Percentiles rank a stretch among this genome's conserved stretches.
phyloP scores from a whole-genome alignment of 768 basidiomycete species.

The Hericium coralloides region DNA sequence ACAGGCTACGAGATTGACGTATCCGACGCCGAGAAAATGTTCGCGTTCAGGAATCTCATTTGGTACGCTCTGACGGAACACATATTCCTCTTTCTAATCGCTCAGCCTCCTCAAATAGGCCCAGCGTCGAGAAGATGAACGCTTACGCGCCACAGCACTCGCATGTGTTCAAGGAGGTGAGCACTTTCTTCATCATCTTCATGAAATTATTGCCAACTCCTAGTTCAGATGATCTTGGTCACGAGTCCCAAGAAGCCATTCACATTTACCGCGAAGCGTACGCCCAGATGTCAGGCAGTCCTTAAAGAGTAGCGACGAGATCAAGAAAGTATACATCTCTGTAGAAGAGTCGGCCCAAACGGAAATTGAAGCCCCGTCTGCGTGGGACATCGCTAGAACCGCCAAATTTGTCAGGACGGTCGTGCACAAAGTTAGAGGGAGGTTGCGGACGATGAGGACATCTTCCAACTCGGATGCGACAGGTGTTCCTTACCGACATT shows the following conservation, averaged over 20 bases:
- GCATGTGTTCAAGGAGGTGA: conserved; percentile 16
- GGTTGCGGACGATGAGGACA: background rate
- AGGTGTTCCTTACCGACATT: background rate
- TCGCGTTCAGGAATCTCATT: background rate
- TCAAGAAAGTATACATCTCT: conserved; percentile 6
- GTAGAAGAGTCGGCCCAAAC: background rate
- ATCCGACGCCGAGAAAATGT: background rate
- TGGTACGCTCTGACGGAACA: background rate
- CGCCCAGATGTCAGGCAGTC: conserved; percentile 6
- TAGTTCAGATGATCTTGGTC: conserved; percentile 14
- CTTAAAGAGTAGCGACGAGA: conserved; percentile 5
- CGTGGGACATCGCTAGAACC: background rate
- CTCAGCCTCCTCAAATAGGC: background rate
- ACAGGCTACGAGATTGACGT: background rate
- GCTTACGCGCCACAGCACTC: conserved; percentile 11
- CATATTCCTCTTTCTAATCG: background rate
- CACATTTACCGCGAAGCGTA: conserved; percentile 13
- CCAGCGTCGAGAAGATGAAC: conserved; percentile 14
- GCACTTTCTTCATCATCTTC: background rate
- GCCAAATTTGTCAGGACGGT: background rate
- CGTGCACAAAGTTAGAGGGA: background rate
- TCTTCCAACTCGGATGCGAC: background rate
- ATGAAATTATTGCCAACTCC: background rate
- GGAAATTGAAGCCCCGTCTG: background rate
- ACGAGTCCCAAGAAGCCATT: conserved; percentile 12